Evolutionary conservation across 1,284 basidiomycete species (phyloP).

Genomic region (Pyrrhoderma lamaoense): DNA sequence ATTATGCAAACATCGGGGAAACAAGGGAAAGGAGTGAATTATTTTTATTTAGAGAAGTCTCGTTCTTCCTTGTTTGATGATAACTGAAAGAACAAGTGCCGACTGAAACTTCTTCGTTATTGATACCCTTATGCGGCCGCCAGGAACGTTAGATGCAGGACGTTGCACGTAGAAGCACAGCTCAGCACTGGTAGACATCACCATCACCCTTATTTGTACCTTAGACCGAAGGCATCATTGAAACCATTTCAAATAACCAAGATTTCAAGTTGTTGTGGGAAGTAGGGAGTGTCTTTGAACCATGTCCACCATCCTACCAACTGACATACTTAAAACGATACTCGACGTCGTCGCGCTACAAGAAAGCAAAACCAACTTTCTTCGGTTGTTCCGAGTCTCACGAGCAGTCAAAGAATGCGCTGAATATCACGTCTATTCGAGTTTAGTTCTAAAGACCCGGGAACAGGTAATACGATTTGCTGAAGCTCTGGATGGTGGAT

Average conservation of each 20-base stretch:
- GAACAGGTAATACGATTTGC: conserved; percentile 3
- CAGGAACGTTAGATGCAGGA: no score
- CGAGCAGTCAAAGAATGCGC: conserved; percentile 1
- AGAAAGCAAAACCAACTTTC: neutral
- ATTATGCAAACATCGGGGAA: no score
- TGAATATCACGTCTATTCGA: conserved; percentile 7
- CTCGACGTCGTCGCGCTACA: conserved; percentile 5
- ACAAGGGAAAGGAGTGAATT: no score
- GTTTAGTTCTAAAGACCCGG: conserved; percentile 1
- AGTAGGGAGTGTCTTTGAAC: neutral
- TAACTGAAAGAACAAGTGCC: no score
- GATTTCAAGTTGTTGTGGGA: neutral
- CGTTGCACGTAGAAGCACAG: no score
- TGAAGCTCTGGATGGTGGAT: neutral
- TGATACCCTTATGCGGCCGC: no score
- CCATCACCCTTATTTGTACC: neutral
- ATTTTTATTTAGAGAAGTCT: no score
- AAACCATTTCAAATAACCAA: neutral
- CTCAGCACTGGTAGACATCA: no score
- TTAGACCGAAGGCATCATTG: neutral
- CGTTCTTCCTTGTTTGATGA: no score
- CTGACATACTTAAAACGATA: conserved; percentile 6
- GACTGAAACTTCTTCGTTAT: no score
- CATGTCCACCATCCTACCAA: neutral
- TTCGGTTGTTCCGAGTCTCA: conserved; percentile 8